These are phyloP conservation scores for Acanthamoeba triangularis DNA, from an alignment of 208 protist genomes.

Conservation along the genomic window DNA sequence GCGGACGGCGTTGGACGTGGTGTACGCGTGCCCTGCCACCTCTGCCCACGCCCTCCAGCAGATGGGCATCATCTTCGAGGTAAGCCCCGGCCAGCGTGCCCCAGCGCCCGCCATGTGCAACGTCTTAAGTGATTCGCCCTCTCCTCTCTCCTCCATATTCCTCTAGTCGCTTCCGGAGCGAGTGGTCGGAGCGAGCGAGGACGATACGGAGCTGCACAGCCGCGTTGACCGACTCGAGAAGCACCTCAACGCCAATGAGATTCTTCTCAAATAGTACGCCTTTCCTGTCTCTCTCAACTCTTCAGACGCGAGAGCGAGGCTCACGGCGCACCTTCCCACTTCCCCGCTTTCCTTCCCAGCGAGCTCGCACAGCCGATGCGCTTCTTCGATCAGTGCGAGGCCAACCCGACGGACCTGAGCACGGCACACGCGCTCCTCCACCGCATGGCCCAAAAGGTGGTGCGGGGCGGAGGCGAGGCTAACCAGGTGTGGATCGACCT, in stretches of 20 bases:
- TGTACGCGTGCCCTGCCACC: slow-evolving; percentile 46
- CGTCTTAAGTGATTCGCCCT: background rate
- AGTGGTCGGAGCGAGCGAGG: background rate
- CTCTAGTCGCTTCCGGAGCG: slow-evolving; percentile 48
- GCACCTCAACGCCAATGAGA: slow-evolving; percentile 57
- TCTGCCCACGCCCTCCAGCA: background rate
- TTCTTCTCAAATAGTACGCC: slow-evolving; percentile 74
- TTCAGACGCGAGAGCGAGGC: background rate
- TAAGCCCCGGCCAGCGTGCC: background rate
- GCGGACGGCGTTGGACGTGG: slow-evolving; percentile 17
- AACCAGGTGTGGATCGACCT: slow-evolving; percentile 50
- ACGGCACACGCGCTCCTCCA: background rate
- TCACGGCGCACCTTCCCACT: background rate
- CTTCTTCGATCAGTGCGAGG: slow-evolving; percentile 15
- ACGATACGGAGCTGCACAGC: slow-evolving; percentile 1
- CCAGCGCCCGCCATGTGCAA: background rate
- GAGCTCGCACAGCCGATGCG: slow-evolving; percentile 49
- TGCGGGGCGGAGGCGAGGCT: slow-evolving; percentile 2
- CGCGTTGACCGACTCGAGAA: slow-evolving; percentile 56
- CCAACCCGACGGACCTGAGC: background rate
- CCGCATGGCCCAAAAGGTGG: slow-evolving; percentile 44
- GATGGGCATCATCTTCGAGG: slow-evolving; percentile 63
- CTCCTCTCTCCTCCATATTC: background rate
- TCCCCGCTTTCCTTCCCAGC: background rate
- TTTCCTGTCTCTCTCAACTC: background rate